Conservation (phyloP, 2,329 filamentous ascomycete species). For the Pseudocercospora vitis region DNA sequence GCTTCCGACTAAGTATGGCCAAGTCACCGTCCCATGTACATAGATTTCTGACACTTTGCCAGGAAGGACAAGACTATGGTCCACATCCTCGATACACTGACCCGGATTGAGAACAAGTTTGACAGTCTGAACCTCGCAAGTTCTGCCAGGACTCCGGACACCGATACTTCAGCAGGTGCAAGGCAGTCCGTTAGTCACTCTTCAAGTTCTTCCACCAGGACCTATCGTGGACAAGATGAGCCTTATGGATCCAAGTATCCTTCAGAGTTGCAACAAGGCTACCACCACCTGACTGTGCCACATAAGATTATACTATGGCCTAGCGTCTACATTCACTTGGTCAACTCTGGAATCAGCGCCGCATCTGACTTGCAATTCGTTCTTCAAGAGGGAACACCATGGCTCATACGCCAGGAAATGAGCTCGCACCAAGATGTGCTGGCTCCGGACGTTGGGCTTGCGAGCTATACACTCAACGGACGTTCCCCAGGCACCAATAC, state of each 20-base stretch:
- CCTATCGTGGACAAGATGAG: slow-evolving; percentile 12
- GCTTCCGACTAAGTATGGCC: slow-evolving; percentile 61
- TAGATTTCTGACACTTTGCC: slow-evolving; percentile 7
- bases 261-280: slow-evolving; percentile 26
- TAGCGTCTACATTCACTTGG: slow-evolving; percentile 39
- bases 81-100: slow-evolving; percentile 60
- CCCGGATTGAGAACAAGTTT: slow-evolving; percentile 57
- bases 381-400: slow-evolving; percentile 42
- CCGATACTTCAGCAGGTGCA: slow-evolving; percentile 17
- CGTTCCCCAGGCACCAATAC: slow-evolving; percentile 12
- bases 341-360: slow-evolving; percentile 37
- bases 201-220: slow-evolving; percentile 12
- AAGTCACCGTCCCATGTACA: not conserved
- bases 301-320: slow-evolving; percentile 56
- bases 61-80: slow-evolving; percentile 65
- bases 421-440: slow-evolving; percentile 34
- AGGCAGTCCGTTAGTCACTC: slow-evolving; percentile 16
- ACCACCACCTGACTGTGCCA: slow-evolving; percentile 43
- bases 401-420: slow-evolving; percentile 41
- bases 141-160: slow-evolving; percentile 22
- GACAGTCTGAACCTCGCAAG: slow-evolving; percentile 42
- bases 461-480: slow-evolving; percentile 26
- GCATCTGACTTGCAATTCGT: slow-evolving; percentile 40
- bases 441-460: slow-evolving; percentile 32
- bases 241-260: slow-evolving; percentile 17